These are phyloP conservation scores for Mortierella sp. DNA, from an alignment of 371 early-diverging fungal species.

Conservation along the genomic window DNA sequence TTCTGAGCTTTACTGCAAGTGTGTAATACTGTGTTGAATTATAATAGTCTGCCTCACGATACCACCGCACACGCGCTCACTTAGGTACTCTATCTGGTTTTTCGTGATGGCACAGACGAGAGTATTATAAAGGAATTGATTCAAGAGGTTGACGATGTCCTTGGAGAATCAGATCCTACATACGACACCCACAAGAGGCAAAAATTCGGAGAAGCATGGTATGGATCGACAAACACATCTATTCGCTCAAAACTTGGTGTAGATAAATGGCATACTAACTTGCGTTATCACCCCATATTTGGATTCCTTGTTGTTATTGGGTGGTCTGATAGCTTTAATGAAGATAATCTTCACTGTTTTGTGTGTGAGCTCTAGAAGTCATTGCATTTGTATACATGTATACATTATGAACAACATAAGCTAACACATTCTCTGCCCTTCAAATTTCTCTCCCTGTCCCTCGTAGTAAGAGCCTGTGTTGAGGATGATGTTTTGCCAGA, in stretches of 20 bases:
- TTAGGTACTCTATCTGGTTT: background rate
- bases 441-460: constrained; percentile 37
- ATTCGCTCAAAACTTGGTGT: background rate
- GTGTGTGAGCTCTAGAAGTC: too few species aligned
- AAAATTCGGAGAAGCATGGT: background rate
- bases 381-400: constrained; percentile 14
- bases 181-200: background rate
- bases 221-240: background rate
- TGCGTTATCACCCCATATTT: background rate
- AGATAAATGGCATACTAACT: background rate
- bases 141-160: background rate
- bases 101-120: background rate
- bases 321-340: background rate
- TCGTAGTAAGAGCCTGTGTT: constrained; percentile 64
- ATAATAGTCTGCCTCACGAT: background rate
- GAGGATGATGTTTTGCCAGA: constrained; percentile 74
- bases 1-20: constrained; percentile 68
- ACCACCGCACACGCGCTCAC: background rate
- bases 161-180: background rate
- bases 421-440: too few species aligned
- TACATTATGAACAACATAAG: too few species aligned
- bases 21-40: too few species aligned
- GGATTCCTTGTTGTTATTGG: background rate
- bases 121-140: background rate
- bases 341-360: background rate